Evolutionary conservation across 805 yeast species (phyloP), one percentile per base, ranked within the genome.

Genomic region (Metschnikowia reukaufii): DNA sequence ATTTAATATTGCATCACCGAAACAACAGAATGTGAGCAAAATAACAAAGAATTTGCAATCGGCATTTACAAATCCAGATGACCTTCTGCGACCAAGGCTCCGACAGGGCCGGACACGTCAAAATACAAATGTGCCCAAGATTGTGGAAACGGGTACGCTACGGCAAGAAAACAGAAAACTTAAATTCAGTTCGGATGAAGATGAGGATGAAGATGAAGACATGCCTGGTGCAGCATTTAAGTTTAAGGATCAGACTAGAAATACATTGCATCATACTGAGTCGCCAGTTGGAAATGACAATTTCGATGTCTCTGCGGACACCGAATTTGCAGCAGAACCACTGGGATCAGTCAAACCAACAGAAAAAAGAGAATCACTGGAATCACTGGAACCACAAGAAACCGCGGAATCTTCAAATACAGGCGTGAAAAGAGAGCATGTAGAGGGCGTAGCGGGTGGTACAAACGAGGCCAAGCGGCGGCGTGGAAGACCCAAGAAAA

Each of bases 51-150:
- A 46, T 37, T 48, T 65, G 8, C 56, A 60, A n/a, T 65, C 68
- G 1, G 68, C 61, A 1, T 48, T 66, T 19, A 47, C 59, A 12
- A 56, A 61, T 20, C 44, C 54, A 4, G 60, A 58, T 16, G 63
- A 61, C 32, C 54, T 50, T 18, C 44, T 45, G 23, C 48, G 58
- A 18, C 64, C 64, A 4, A 35, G 60, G 20, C 47, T 56, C 12
- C 47, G 53, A 25, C 39, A 38, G 15, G 27, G 21, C 16, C 19
- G 32, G 8, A 19, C n/a, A n/a, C n/a, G n/a, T n/a, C n/a, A n/a
- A n/a, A n/a, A n/a, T n/a, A n/a, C n/a, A n/a, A n/a, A n/a, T n/a
- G n/a, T n/a, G n/a, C n/a, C n/a, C n/a, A n/a, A n/a, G n/a, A n/a
- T n/a, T n/a, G n/a, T n/a, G n/a, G n/a, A n/a, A n/a, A n/a, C n/a